These are phyloP conservation scores for Panus rudis DNA, from an alignment of 768 basidiomycete genomes.

Conservation along the genomic window DNA sequence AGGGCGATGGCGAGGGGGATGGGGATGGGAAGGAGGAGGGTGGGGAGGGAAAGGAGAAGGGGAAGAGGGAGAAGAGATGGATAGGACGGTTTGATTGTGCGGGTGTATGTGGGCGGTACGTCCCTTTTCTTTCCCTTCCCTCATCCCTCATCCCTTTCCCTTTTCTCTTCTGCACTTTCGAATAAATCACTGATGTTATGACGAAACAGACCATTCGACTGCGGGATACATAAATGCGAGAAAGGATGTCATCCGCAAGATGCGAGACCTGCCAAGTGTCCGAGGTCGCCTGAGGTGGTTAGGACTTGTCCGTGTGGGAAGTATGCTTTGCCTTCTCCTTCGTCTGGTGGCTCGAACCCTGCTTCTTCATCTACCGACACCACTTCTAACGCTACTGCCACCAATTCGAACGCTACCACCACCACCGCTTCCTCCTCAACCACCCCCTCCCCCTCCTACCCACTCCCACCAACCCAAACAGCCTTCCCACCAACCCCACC, in stretches of 20 bases:
- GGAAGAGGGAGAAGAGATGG: slow-evolving; percentile 42
- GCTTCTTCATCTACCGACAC: too few species aligned
- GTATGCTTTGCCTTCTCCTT: too few species aligned
- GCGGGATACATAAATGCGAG: slow-evolving; percentile 68
- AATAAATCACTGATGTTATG: too few species aligned
- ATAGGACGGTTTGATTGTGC: slow-evolving; percentile 60
- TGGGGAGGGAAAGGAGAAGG: background rate
- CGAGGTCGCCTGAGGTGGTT: slow-evolving; percentile 60
- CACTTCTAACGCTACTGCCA: too few species aligned
- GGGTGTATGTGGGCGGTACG: slow-evolving; percentile 50
- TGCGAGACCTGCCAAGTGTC: slow-evolving; percentile 51
- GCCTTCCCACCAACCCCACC: too few species aligned
- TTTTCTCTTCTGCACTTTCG: slow-evolving; percentile 2
- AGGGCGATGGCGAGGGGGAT: too few species aligned
- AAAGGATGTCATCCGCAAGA: slow-evolving; percentile 76
- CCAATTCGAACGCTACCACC: too few species aligned
- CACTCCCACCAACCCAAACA: slow-evolving; percentile 35
- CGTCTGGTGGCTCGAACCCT: too few species aligned
- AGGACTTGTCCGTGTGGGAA: slow-evolving; percentile 82
- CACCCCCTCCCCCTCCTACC: slow-evolving; percentile 26
- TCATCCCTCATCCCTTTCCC: background rate
- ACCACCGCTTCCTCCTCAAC: background rate
- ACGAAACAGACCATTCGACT: slow-evolving; percentile 63
- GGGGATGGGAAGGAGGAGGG: slow-evolving; percentile 16
- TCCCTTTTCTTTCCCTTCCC: slow-evolving; percentile 1